Evolutionary conservation across 78 protist genomes (phyloP).

Genomic region (Tieghemostelium lacteum): DNA sequence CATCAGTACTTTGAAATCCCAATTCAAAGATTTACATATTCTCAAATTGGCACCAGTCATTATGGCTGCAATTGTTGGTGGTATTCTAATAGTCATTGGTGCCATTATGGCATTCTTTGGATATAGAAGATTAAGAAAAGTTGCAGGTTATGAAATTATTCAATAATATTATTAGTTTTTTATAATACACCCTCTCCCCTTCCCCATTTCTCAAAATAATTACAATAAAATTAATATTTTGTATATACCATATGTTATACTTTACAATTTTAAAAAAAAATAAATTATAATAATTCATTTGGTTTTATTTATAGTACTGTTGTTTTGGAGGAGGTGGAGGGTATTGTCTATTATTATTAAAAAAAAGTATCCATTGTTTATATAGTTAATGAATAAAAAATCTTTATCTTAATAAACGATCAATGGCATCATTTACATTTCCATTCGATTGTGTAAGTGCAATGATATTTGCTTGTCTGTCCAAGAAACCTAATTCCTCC

Average conservation of each 20-base stretch:
- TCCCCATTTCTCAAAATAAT: no score
- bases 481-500: constrained; percentile 90
- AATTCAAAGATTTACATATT: constrained; percentile 3
- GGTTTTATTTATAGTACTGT: no score
- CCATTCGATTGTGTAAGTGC: constrained; percentile 77
- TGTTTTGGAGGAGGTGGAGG: no score
- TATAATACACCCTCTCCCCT: no score
- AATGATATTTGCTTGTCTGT: constrained; percentile 79
- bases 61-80: constrained; percentile 31
- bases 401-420: constrained; percentile 62
- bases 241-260: no score
- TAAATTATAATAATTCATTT: no score
- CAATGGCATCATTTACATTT: constrained; percentile 82
- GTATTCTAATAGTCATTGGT: constrained; percentile 30
- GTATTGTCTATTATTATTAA: no score
- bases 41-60: constrained; percentile 16
- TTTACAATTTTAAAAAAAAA: no score
- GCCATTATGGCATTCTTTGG: constrained; percentile 22
- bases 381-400: no score
- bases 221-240: no score
- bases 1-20: constrained; percentile 2
- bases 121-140: constrained; percentile 6
- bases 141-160: constrained; percentile 5
- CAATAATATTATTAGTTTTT: no score
- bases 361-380: no score